Percentiles rank a stretch among this genome's conserved stretches.
These are phyloP conservation scores for Cercophora sp. DNA, from an alignment of 495 filamentous ascomycete species.

Conservation along the genomic window DNA sequence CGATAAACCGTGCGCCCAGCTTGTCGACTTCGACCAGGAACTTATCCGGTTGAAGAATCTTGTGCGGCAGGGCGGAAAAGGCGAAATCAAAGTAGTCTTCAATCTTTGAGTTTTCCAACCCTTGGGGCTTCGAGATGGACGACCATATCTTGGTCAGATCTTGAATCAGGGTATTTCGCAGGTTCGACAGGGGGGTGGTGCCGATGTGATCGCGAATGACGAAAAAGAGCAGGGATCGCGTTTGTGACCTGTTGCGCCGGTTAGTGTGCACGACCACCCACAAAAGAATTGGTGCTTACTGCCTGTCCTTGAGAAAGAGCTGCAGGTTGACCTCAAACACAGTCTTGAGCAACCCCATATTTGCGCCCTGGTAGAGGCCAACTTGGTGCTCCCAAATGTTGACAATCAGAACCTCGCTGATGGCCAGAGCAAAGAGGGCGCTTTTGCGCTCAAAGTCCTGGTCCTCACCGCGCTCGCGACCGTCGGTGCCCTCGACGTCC, in stretches of 20 bases:
- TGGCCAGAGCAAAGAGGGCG: conserved; percentile 92
- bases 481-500: conserved; percentile 98
- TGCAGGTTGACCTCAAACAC: conserved; percentile 98
- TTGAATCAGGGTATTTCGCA: conserved; percentile 83
- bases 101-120: conserved; percentile 82
- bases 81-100: conserved; percentile 98
- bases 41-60: conserved; percentile 91
- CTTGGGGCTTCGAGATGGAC: conserved; percentile 81
- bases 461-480: conserved; percentile 92
- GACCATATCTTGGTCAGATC: conserved; percentile 90
- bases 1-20: conserved; percentile 74
- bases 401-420: conserved; percentile 95
- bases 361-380: conserved; percentile 94
- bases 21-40: conserved; percentile 77
- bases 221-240: conserved; percentile 92
- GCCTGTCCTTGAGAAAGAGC: conserved; percentile 88
- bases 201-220: conserved; percentile 97
- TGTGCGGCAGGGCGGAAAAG: conserved; percentile 92
- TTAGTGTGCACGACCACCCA: conserved; percentile 17
- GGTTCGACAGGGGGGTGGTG: conserved; percentile 78
- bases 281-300: too few species aligned
- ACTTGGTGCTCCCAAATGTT: conserved; percentile 99
- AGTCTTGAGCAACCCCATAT: conserved; percentile 97
- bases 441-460: conserved; percentile 99
- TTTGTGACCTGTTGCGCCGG: conserved; percentile 61